Evolutionary conservation across 2,329 filamentous ascomycete genomes (phyloP), one percentile per base, ranked within the genome.

Genomic region (Thelonectria rubi): DNA sequence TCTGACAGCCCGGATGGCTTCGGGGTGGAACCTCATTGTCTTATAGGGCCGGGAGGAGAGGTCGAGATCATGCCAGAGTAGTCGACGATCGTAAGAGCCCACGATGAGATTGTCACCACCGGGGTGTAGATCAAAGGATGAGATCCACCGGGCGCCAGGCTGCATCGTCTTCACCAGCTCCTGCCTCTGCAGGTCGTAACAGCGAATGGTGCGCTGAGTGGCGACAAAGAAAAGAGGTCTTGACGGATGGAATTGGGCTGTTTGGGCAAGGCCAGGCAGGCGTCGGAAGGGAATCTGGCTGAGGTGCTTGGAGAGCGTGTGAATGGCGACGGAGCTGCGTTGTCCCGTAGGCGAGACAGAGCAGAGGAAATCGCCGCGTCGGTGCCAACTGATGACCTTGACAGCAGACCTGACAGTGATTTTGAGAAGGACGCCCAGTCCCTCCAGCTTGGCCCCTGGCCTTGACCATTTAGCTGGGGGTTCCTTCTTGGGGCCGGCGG

Each of bases 41-140:
- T 97, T 97, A 83, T 97, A 98, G 0, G 95, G 95, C 51, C 92
- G 88, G 65, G 86, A 89, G 1, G 92, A 95, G 37, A 99, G 87
- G 69, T 99, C 95, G 55, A 98, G 85, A 79, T 99, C 95, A 80
- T 98, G 95, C 95, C 95, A 99, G 32, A 99, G 84, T 3, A 99
- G 84, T 48, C 94, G 89, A 67, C 94, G 89, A 79, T 99, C 95
- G 79, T 98, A 99, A 1, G 93, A 95, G 46, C 94, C 93, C 11
- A 97, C 92, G 61, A 98, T 92, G 57, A 99, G 79, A 74, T 99
- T 97, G 79, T 97, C 94, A 47, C 95, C 95, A 17, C 91, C 91
- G 0, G 94, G 90, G 77, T 99, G 96, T 46, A 99, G 87, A 72
- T 97, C 94, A 70, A 99, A 94, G 15, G 89, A 92, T 2, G 92